Percentiles rank a stretch among this genome's conserved stretches.
phyloP scores from a whole-genome alignment of 2,329 filamentous ascomycete species.

The Trichoderma brevicompactum region DNA sequence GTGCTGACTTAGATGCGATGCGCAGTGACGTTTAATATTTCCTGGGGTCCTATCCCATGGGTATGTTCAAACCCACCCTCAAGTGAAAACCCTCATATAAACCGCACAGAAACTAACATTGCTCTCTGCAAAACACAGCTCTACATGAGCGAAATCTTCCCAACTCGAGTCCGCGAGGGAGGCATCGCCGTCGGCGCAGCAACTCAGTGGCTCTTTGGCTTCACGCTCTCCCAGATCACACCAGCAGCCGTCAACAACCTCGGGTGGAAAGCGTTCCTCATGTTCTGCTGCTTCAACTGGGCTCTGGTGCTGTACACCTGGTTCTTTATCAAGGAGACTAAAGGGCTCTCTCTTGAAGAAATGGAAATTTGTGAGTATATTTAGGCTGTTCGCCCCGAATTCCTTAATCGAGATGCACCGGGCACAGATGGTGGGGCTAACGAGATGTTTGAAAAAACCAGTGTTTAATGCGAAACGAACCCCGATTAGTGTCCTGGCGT shows the following conservation, averaged over 20 bases:
- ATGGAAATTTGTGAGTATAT: slow-evolving; percentile 34
- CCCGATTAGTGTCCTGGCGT: slow-evolving; percentile 29
- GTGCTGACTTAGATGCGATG: not conserved
- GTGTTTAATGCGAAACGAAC: slow-evolving; percentile 34
- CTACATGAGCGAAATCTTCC: slow-evolving; percentile 56
- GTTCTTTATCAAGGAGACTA: slow-evolving; percentile 32
- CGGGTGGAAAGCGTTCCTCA: slow-evolving; percentile 54
- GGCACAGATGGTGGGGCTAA: slow-evolving; percentile 2
- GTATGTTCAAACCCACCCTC: slow-evolving; percentile 31
- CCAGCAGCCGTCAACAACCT: slow-evolving; percentile 53
- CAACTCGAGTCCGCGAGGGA: slow-evolving; percentile 53
- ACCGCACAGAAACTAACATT: not conserved
- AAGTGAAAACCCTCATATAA: not conserved
- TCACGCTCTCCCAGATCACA: slow-evolving; percentile 53
- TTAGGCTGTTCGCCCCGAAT: not conserved
- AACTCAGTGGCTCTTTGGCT: slow-evolving; percentile 58
- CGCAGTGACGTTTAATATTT: slow-evolving; percentile 46
- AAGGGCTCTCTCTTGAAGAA: slow-evolving; percentile 36
- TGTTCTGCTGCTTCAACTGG: slow-evolving; percentile 43
- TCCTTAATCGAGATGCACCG: not conserved
- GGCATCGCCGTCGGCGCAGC: slow-evolving; percentile 55
- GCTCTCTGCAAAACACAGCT: slow-evolving; percentile 34
- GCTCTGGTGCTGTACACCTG: slow-evolving; percentile 25
- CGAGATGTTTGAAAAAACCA: not conserved
- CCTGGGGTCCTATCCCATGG: slow-evolving; percentile 34